These are phyloP conservation scores for Linum lewisii DNA, from an alignment of 345 rosid genomes.

Conservation along the genomic window DNA sequence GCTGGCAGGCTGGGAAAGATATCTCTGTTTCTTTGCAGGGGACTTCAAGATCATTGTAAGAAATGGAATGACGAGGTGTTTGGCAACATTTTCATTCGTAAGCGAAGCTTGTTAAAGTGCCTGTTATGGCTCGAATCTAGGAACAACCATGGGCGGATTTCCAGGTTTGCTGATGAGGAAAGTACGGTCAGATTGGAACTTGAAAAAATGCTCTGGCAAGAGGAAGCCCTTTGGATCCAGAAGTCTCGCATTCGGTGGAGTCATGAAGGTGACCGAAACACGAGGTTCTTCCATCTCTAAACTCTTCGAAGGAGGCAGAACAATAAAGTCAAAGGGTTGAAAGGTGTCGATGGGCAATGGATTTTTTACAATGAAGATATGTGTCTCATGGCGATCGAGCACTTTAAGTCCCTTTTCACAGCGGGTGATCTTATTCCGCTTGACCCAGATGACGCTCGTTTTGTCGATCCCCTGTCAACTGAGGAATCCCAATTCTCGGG, in stretches of 20 bases:
- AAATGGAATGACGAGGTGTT: background rate
- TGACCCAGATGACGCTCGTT: no score
- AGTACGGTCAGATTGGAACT: background rate
- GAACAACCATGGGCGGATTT: accelerated
- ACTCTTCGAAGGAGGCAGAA: no score
- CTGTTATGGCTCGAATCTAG: background rate
- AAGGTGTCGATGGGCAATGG: no score
- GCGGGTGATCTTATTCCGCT: no score
- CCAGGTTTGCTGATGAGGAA: background rate
- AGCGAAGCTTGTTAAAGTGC: background rate
- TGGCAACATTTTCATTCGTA: background rate
- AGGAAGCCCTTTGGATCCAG: background rate
- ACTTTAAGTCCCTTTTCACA: no score
- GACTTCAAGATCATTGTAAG: background rate
- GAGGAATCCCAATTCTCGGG: background rate
- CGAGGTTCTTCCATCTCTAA: background rate
- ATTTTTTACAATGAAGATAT: no score
- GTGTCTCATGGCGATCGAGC: no score
- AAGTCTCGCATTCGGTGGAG: background rate
- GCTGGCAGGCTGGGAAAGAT: no score
- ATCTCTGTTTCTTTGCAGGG: background rate
- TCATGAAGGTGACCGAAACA: background rate
- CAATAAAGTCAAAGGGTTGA: no score
- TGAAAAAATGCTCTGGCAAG: background rate
- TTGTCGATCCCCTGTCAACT: no score